phyloP scores from a whole-genome alignment of 2,329 filamentous ascomycete genomes.

The Chrysoporthe cubensis region DNA sequence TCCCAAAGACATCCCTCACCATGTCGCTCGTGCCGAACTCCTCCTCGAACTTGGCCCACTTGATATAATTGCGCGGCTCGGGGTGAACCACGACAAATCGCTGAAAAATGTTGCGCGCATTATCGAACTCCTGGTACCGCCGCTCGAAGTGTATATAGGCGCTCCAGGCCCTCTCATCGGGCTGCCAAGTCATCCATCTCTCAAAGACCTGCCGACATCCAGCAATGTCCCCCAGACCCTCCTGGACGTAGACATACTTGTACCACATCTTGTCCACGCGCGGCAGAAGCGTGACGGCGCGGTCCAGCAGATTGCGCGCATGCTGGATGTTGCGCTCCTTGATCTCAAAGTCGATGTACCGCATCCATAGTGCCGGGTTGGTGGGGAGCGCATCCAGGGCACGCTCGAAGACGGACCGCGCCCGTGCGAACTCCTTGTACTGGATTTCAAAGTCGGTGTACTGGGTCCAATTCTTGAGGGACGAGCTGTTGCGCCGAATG shows the following conservation, averaged over 20 bases:
- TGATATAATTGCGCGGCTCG: slow-evolving; percentile 96
- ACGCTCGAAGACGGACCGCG: slow-evolving; percentile 90
- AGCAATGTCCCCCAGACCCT: slow-evolving; percentile 92
- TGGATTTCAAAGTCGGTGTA: slow-evolving; percentile 98
- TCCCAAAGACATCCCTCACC: slow-evolving; percentile 89
- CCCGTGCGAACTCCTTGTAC: slow-evolving; percentile 94
- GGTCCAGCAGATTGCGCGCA: slow-evolving; percentile 89
- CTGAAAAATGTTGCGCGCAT: slow-evolving; percentile 87
- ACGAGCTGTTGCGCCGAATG: slow-evolving; percentile 90
- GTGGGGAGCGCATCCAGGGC: slow-evolving; percentile 91
- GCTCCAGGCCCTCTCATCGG: slow-evolving; percentile 92
- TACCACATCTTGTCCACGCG: slow-evolving; percentile 97
- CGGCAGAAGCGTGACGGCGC: slow-evolving; percentile 89
- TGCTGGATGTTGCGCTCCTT: slow-evolving; percentile 95
- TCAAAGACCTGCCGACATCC: slow-evolving; percentile 95
- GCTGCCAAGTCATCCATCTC: slow-evolving; percentile 98
- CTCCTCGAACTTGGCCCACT: slow-evolving; percentile 97
- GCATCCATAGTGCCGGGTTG: slow-evolving; percentile 83
- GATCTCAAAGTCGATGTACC: slow-evolving; percentile 93
- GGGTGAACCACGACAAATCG: slow-evolving; percentile 91
- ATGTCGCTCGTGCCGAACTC: slow-evolving; percentile 90
- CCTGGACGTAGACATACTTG: slow-evolving; percentile 99
- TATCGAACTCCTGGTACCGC: slow-evolving; percentile 87
- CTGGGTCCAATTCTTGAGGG: slow-evolving; percentile 98
- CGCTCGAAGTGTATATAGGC: slow-evolving; percentile 98